Conservation (phyloP, 2,329 filamentous ascomycete species). For the Ceratocystis eucalypticola region DNA sequence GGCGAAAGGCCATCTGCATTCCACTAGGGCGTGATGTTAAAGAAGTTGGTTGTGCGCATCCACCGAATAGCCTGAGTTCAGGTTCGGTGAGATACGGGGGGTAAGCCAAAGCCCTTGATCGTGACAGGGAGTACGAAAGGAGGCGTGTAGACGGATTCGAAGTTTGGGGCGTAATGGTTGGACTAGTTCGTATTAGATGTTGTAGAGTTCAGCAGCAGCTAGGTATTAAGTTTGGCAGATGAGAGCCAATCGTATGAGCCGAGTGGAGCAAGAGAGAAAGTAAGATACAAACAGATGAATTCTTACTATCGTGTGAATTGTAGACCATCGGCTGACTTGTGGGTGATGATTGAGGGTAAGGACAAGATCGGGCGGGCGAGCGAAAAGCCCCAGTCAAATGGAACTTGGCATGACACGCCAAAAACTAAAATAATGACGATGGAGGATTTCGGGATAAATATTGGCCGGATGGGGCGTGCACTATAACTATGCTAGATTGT, state of each 20-base stretch:
- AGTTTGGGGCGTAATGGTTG: not conserved
- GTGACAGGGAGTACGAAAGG: not conserved
- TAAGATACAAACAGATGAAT: too few species aligned
- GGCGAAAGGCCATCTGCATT: not conserved
- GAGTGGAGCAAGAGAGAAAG: not conserved
- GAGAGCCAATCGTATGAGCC: not conserved
- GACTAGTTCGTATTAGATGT: not conserved
- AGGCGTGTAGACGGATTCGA: not conserved
- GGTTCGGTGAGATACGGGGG: not conserved
- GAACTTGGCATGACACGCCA: not conserved
- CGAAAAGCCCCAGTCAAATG: not conserved
- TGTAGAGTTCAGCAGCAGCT: not conserved
- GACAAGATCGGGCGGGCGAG: not conserved
- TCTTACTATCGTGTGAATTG: too few species aligned
- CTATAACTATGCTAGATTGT: not conserved
- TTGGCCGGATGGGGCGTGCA: conserved; percentile 6
- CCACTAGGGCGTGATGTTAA: not conserved
- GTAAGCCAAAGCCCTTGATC: not conserved
- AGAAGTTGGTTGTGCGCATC: not conserved
- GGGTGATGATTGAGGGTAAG: too few species aligned
- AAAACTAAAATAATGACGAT: conserved; percentile 7
- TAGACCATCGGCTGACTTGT: too few species aligned
- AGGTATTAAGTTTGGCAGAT: not conserved
- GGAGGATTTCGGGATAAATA: conserved; percentile 6
- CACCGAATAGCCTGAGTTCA: not conserved